Conservation (phyloP, 106 monocot genomes). For the Narthecium ossifragum region DNA sequence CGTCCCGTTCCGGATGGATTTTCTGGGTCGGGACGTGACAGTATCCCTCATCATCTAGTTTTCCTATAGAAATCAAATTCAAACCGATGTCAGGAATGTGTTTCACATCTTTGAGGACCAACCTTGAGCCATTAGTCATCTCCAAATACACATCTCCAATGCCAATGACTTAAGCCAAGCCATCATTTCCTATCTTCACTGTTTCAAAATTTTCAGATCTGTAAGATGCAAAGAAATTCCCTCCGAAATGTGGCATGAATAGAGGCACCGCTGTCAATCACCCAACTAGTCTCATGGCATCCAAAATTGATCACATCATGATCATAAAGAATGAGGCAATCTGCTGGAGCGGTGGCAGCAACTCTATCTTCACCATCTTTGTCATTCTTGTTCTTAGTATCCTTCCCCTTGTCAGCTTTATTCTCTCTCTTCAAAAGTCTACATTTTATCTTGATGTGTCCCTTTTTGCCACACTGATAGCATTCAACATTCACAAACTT, state of each 20-base stretch:
- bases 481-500: neutral
- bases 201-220: slow-evolving; percentile 6
- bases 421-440: neutral
- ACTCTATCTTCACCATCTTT: neutral
- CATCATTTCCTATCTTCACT: slow-evolving; percentile 16
- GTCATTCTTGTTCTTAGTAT: too few species aligned
- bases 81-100: slow-evolving; percentile 14
- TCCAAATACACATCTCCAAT: slow-evolving; percentile 14
- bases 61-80: slow-evolving; percentile 17
- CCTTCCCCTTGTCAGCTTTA: neutral
- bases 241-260: slow-evolving; percentile 13
- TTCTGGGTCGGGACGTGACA: too few species aligned
- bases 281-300: slow-evolving; percentile 13
- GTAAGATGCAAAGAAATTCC: slow-evolving; percentile 16
- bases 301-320: neutral
- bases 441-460: slow-evolving; percentile 5
- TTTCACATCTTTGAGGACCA: slow-evolving; percentile 12
- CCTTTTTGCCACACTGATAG: neutral
- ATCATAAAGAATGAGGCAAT: slow-evolving; percentile 6
- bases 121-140: neutral
- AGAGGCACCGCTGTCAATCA: slow-evolving; percentile 6
- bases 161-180: neutral
- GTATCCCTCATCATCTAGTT: slow-evolving; percentile 7
- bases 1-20: too few species aligned
- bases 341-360: neutral